A percentile compares a stretch with the other conserved stretches of the same genome.
Conservation (phyloP, 129 eudicot genomes). For the Pittosporum tobira region DNA sequence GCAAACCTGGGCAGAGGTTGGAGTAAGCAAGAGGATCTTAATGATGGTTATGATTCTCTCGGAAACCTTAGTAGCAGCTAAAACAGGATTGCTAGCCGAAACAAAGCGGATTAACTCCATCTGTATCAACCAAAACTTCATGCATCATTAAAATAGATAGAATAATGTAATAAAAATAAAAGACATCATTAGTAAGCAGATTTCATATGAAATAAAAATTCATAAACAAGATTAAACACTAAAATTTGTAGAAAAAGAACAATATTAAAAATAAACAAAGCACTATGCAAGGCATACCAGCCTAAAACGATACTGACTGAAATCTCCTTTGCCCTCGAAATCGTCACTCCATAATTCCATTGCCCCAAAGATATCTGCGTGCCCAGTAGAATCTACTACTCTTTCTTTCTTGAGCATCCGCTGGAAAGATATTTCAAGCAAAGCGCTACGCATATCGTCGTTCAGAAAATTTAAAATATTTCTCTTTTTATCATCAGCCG, state of each 20-base stretch:
- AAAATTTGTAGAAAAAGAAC: neutral
- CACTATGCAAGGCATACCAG: constrained; percentile 45
- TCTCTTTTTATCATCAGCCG: constrained; percentile 54
- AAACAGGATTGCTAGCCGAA: constrained; percentile 61
- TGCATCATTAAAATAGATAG: constrained; percentile 9
- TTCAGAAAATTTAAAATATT: constrained; percentile 46
- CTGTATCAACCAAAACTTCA: constrained; percentile 40
- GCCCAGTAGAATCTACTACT: constrained; percentile 49
- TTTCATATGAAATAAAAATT: neutral
- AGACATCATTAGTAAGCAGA: neutral
- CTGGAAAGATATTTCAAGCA: constrained; percentile 60
- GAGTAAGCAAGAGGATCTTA: constrained; percentile 34
- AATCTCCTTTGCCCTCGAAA: constrained; percentile 76
- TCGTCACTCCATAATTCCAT: constrained; percentile 94
- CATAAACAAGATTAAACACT: neutral
- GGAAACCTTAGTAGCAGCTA: constrained; percentile 64
- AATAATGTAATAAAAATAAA: neutral
- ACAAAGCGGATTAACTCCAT: constrained; percentile 74
- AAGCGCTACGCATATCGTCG: constrained; percentile 61
- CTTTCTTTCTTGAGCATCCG: constrained; percentile 85
- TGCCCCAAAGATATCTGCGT: constrained; percentile 35
- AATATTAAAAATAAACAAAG: too few species aligned
- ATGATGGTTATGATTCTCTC: constrained; percentile 53
- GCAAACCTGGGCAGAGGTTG: constrained; percentile 58
- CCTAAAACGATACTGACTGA: constrained; percentile 78